Evolutionary conservation across 345 rosid species (phyloP).

Genomic region (Reutealis trisperma): DNA sequence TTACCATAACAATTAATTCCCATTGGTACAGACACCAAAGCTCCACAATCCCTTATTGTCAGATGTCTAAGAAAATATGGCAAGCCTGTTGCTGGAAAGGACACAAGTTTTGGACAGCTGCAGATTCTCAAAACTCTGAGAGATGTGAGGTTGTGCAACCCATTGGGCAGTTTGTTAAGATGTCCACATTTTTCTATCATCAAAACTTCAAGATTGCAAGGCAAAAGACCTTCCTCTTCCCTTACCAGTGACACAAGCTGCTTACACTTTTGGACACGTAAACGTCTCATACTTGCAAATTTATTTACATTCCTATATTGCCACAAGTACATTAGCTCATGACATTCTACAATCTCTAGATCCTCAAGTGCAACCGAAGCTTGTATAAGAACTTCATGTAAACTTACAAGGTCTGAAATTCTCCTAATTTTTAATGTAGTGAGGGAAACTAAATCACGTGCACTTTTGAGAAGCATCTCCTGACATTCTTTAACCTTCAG

Average conservation of each 20-base stretch:
- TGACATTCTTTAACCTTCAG: constrained; percentile 4
- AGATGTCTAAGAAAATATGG: constrained; percentile 3
- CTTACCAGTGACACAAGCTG: constrained; percentile 10
- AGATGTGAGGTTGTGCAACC: constrained; percentile 30
- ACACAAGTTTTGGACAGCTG: constrained; percentile 11
- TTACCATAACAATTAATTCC: background rate
- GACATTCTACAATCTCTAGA: constrained; percentile 12
- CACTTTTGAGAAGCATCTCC: background rate
- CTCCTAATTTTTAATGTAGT: constrained; percentile 7
- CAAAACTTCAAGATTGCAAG: constrained; percentile 17
- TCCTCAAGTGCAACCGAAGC: constrained; percentile 9
- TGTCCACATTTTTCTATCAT: background rate
- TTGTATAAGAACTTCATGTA: background rate
- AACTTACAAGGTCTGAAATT: constrained; percentile 2
- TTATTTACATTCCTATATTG: background rate
- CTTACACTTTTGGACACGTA: background rate
- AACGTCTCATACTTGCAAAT: constrained; percentile 3
- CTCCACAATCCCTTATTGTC: constrained; percentile 15
- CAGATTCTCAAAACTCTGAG: constrained; percentile 17
- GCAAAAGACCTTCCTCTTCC: constrained; percentile 10
- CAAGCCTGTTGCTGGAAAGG: constrained; percentile 17
- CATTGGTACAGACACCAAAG: background rate
- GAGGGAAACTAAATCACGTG: constrained; percentile 16
- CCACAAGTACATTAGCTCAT: constrained; percentile 18
- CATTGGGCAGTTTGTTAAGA: constrained; percentile 35